These are phyloP conservation scores for Kandelia obovata DNA, from an alignment of 345 rosid species.

Conservation along the genomic window DNA sequence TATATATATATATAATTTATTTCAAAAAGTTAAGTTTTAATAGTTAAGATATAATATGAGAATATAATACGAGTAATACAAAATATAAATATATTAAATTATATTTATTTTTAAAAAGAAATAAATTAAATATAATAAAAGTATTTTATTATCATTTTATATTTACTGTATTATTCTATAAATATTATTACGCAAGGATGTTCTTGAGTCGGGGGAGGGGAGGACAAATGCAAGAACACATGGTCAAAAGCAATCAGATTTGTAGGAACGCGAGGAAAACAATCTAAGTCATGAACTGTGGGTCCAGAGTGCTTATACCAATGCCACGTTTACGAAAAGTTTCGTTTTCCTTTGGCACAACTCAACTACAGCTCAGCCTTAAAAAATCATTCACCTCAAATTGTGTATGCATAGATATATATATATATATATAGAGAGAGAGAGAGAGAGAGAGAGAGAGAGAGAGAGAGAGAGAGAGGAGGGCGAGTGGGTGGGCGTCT, in stretches of 20 bases:
- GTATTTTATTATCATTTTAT: no score
- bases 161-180: not conserved
- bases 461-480: slow-evolving; percentile 16
- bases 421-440: no score
- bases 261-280: slow-evolving; percentile 4
- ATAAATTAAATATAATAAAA: no score
- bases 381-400: not conserved
- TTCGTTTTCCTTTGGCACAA: not conserved
- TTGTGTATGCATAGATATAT: no score
- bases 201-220: no score
- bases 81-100: no score
- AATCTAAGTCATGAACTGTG: slow-evolving; percentile 23
- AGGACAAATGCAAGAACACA: not conserved
- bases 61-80: no score
- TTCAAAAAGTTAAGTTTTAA: no score
- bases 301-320: slow-evolving; percentile 7
- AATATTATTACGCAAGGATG: not conserved
- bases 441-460: not conserved
- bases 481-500: no score
- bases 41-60: no score
- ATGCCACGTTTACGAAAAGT: slow-evolving; percentile 11
- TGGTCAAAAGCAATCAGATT: slow-evolving; percentile 17
- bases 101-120: no score
- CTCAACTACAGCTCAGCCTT: not conserved
- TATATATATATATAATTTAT: no score